Evolutionary conservation across 164 flowering plant species (phyloP).

Genomic region (Magnolia kwangsiensis): DNA sequence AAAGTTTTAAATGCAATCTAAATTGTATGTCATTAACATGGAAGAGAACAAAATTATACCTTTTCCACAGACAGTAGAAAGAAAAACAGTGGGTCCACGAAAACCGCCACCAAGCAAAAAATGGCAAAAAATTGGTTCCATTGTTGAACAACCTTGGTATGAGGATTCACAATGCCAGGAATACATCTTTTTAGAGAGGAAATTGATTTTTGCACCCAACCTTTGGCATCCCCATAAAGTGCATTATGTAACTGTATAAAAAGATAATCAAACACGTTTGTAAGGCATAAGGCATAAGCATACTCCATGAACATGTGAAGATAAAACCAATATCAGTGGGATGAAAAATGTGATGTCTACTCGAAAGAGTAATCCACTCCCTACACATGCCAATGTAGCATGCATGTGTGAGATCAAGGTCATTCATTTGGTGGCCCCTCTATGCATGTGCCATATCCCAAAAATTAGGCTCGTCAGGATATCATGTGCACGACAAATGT

Average conservation of each 20-base stretch:
- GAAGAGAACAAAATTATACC: constrained; percentile 35
- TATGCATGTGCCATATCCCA: not conserved
- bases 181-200: constrained; percentile 35
- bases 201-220: constrained; percentile 56
- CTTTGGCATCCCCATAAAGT: constrained; percentile 78
- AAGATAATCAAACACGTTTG: not conserved
- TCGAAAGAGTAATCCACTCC: not conserved
- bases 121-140: constrained; percentile 89
- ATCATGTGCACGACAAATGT: no score
- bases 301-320: not conserved
- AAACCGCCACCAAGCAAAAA: constrained; percentile 77
- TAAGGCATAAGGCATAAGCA: not conserved
- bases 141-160: constrained; percentile 62
- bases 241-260: constrained; percentile 56
- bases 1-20: no score
- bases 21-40: no score
- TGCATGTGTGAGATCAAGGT: not conserved
- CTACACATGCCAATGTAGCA: not conserved
- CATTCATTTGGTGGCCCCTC: not conserved
- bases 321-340: not conserved
- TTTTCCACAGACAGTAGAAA: constrained; percentile 49
- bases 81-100: constrained; percentile 85
- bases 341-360: not conserved
- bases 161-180: constrained; percentile 90
- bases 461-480: no score